Conservation (phyloP, 2,329 filamentous ascomycete genomes). For the Metarhizium robertsii region DNA sequence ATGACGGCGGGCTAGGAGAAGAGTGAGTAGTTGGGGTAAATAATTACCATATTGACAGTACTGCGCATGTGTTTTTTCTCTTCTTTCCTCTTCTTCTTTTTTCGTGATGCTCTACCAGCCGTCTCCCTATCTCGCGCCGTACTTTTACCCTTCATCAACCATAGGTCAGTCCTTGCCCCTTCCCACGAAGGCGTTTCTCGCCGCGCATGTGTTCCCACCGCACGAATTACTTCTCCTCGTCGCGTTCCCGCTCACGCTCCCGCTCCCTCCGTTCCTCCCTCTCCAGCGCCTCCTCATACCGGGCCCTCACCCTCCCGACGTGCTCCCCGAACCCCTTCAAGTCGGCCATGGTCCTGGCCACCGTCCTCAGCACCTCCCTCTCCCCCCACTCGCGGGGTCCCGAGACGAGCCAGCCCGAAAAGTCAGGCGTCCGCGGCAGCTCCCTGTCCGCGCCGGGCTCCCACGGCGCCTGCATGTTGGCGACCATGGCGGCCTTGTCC, state of each 20-base stretch:
- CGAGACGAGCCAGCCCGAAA: background rate
- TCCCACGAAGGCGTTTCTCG: background rate
- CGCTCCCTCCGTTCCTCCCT: constrained; percentile 7
- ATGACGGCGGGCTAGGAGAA: constrained; percentile 16
- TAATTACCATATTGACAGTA: constrained; percentile 9
- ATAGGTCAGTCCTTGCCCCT: background rate
- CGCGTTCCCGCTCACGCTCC: background rate
- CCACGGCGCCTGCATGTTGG: constrained; percentile 17
- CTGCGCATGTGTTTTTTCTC: background rate
- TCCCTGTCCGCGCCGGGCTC: background rate
- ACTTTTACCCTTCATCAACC: background rate
- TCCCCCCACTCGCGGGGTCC: constrained; percentile 14
- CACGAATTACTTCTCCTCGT: background rate
- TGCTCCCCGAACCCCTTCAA: constrained; percentile 17
- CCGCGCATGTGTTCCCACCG: background rate
- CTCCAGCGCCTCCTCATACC: constrained; percentile 15
- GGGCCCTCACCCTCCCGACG: constrained; percentile 5
- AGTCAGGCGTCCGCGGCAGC: background rate
- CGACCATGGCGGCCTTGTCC: constrained; percentile 17
- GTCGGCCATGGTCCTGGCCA: constrained; percentile 10
- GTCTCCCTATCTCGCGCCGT: too few relatives aligned
- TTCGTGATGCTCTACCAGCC: background rate
- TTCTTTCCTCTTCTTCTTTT: background rate
- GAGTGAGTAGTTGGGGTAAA: constrained; percentile 9
- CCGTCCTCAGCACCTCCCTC: constrained; percentile 12